Base-by-base conservation (phyloP, 2,329 filamentous ascomycete species). In the Trichoderma breve region DNA sequence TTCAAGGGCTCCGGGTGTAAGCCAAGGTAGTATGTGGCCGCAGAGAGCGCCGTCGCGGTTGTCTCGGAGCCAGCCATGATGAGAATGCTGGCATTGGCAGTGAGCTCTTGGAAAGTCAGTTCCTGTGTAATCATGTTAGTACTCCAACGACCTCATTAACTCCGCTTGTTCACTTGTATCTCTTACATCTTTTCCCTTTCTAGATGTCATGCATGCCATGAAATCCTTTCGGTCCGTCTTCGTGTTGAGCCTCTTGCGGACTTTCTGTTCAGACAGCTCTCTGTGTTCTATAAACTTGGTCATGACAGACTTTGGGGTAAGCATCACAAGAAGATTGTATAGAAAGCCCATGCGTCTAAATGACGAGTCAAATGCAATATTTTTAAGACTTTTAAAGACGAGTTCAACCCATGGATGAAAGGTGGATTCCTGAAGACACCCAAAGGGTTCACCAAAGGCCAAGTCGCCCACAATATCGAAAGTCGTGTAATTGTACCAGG, bases 381-480 rank as follows among this genome's bases (percentile, higher is more conserved):
- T 58, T 30, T 63, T 75, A 1, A 72, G 24, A 6, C 61, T 39
- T 2, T 70, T 30, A n/a, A 79, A 80, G 6, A 80, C 72, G 0
- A 76, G 58, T 0, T 24, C 62, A 3, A 81, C 77, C 75, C 77
- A 79, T 1, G 76, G 75, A 53, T 79, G 77, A 55, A 76, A 76
- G 26, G 72, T 73, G 1, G 72, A 72, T 1, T 73, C 62, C 14
- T 77, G 65, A 2, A 80, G 75, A n/a, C 78, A 77, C 4, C 74
- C 74, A 53, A 80, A 81, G 3, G 75, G 69, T 61, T 78, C 77
- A 18, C 79, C 79, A 70, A 80, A 79, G 6, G 74, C 72, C 4
- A 80, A 73, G 39, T 79, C 76, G 26, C 78, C 78, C n/a, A 80
- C 77, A 5, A 80, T 67, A 51, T 80, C 79, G 47, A 80, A 80